phyloP scores from a whole-genome alignment of 164 flowering plant genomes.

The Vitis labrusca region DNA sequence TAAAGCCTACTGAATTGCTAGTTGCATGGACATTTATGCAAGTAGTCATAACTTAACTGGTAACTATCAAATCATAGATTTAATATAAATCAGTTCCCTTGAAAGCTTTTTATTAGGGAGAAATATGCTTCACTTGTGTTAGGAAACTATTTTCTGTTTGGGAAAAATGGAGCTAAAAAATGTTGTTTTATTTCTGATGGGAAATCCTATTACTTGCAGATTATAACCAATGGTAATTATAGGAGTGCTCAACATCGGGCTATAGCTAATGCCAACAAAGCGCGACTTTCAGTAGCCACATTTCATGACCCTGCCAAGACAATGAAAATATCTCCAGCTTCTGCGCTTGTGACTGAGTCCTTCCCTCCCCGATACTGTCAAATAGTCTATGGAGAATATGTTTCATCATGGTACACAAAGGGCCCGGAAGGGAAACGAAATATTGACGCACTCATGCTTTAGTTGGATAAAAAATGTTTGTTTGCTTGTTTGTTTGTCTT shows the following conservation, averaged over 20 bases:
- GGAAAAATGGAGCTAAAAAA: not conserved
- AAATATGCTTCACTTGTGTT: no score
- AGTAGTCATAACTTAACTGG: no score
- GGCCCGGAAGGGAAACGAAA: conserved; percentile 94
- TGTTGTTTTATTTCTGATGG: not conserved
- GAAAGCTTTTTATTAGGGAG: no score
- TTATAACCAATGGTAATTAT: conserved; percentile 78
- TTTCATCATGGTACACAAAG: conserved; percentile 85
- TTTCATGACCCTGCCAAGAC: conserved; percentile 91
- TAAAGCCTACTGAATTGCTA: no score
- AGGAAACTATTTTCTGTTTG: not conserved
- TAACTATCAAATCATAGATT: no score
- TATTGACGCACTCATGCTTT: conserved; percentile 63
- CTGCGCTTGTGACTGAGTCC: conserved; percentile 41
- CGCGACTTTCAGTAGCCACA: conserved; percentile 84
- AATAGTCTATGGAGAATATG: conserved; percentile 76
- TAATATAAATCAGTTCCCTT: no score
- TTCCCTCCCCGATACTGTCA: conserved; percentile 43
- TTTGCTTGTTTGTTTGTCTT: no score
- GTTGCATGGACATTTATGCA: no score
- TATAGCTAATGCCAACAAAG: conserved; percentile 53
- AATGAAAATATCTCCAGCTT: conserved; percentile 52
- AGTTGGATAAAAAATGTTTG: no score
- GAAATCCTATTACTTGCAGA: conserved; percentile 33
- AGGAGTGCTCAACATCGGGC: conserved; percentile 76